Conservation (phyloP, 2,329 filamentous ascomycete genomes). For the Zymoseptoria crescenta region DNA sequence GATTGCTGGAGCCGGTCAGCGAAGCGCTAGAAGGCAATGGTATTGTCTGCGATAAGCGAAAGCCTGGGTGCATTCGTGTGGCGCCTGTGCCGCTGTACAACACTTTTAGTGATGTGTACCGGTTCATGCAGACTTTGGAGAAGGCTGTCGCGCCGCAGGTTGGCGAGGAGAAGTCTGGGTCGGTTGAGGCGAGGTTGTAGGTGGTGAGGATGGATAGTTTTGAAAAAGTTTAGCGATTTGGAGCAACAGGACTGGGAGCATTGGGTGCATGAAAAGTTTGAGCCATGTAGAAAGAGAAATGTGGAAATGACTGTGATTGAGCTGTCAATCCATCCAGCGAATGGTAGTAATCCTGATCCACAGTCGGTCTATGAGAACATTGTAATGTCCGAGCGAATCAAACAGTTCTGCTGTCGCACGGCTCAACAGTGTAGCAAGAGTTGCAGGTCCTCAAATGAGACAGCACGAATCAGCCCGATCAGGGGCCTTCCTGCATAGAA, state of each 20-base stretch:
- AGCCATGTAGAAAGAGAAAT: not conserved
- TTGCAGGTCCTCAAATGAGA: too few species aligned
- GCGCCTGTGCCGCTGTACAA: slow-evolving; percentile 82
- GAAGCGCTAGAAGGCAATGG: slow-evolving; percentile 57
- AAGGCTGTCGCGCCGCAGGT: slow-evolving; percentile 29
- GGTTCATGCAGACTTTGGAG: slow-evolving; percentile 50
- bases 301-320: not conserved
- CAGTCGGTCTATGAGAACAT: not conserved
- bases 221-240: not conserved
- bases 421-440: too few species aligned
- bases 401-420: too few species aligned
- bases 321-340: not conserved
- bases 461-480: too few species aligned
- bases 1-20: slow-evolving; percentile 61
- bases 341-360: not conserved
- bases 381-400: too few species aligned
- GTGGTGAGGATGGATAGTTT: not conserved
- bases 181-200: slow-evolving; percentile 9
- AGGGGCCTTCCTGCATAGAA: too few species aligned
- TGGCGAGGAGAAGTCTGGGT: not conserved
- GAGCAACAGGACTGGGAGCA: not conserved
- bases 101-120: slow-evolving; percentile 64
- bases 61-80: slow-evolving; percentile 75
- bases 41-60: slow-evolving; percentile 73
- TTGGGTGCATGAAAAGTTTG: not conserved